Evolutionary conservation across 2,329 filamentous ascomycete species (phyloP).

Genomic region (Diaporthe vaccinii): DNA sequence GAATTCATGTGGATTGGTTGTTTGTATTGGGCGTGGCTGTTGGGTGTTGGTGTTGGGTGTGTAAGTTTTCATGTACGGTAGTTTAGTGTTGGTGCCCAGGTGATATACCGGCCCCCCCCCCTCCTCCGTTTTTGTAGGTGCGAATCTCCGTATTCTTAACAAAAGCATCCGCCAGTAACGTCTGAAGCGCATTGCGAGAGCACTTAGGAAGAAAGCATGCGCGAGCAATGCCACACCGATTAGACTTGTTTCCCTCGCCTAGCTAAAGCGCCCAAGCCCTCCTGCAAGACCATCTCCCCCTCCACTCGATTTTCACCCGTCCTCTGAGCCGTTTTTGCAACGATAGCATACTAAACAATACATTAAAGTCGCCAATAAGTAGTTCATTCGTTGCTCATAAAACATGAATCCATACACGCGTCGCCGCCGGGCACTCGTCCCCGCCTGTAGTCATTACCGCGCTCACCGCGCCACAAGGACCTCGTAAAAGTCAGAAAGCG

Average conservation of each 20-base stretch:
- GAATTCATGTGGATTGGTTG: no score
- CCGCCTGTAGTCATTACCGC: not conserved
- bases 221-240: not conserved
- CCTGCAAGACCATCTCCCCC: not conserved
- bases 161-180: not conserved
- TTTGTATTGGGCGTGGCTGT: no score
- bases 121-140: no score
- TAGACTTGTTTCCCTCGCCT: not conserved
- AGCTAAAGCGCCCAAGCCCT: not conserved
- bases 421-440: not conserved
- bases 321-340: not conserved
- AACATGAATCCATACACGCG: conserved; percentile 10
- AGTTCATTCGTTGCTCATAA: conserved; percentile 19
- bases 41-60: no score
- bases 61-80: no score
- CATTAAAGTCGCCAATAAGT: not conserved
- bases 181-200: not conserved
- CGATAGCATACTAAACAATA: not conserved
- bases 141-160: not conserved
- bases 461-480: not conserved
- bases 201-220: not conserved
- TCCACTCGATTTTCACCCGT: no score
- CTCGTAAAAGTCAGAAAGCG: not conserved
- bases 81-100: no score
- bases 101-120: no score